phyloP scores from a whole-genome alignment of 2,329 filamentous ascomycete genomes.

The Colletotrichum caudatum region DNA sequence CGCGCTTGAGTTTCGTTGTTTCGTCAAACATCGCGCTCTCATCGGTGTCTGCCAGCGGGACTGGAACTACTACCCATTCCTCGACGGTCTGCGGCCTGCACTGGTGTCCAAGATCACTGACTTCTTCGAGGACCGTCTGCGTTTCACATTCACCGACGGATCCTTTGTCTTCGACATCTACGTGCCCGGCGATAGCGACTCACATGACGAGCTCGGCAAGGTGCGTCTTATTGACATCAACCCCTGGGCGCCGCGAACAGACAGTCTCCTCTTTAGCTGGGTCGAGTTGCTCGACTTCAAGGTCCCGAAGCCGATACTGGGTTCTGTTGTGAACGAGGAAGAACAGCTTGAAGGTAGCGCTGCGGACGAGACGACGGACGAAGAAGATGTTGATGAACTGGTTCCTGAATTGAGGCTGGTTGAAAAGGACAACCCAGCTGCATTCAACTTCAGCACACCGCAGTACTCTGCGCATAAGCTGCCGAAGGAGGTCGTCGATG shows the following conservation, averaged over 20 bases:
- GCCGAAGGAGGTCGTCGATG: constrained; percentile 89
- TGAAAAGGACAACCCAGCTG: constrained; percentile 86
- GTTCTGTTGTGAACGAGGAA: constrained; percentile 55
- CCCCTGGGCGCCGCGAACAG: constrained; percentile 90
- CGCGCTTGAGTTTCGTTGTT: constrained; percentile 93
- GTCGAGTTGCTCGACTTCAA: constrained; percentile 82
- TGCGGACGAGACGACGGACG: constrained; percentile 52
- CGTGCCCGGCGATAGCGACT: constrained; percentile 73
- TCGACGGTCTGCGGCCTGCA: constrained; percentile 71
- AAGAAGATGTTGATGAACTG: constrained; percentile 58
- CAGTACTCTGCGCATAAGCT: constrained; percentile 97
- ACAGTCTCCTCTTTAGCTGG: constrained; percentile 92
- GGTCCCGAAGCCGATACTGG: constrained; percentile 69
- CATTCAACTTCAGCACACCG: constrained; percentile 85
- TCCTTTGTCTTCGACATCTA: constrained; percentile 95
- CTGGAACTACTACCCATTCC: constrained; percentile 89
- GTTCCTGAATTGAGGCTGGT: constrained; percentile 83
- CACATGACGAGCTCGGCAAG: constrained; percentile 72
- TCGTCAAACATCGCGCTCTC: constrained; percentile 84
- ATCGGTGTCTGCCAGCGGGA: constrained; percentile 91
- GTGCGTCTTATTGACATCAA: constrained; percentile 95
- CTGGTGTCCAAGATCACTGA: constrained; percentile 76
- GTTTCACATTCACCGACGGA: constrained; percentile 83
- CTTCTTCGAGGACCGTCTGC: constrained; percentile 82
- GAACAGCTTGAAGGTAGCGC: constrained; percentile 51